phyloP scores from a whole-genome alignment of 1,139 yeast genomes.

The Zygoascus meyerae region DNA sequence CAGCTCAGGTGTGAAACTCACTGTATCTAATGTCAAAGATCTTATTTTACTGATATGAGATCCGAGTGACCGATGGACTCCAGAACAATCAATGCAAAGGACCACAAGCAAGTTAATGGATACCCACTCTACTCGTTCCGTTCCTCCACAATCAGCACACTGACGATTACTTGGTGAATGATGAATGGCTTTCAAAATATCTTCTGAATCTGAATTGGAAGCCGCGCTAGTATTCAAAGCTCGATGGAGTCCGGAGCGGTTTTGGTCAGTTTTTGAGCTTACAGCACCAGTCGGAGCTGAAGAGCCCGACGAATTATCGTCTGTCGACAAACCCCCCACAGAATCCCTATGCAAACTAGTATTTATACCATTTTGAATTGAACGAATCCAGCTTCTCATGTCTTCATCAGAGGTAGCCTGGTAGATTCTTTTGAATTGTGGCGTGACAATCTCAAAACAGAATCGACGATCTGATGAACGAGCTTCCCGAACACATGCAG shows the following conservation, averaged over 20 bases:
- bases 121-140: conserved; percentile 74
- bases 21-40: conserved; percentile 70
- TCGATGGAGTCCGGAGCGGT: neutral
- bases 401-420: conserved; percentile 74
- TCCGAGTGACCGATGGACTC: conserved; percentile 70
- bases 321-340: neutral
- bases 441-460: conserved; percentile 76
- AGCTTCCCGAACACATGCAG: conserved; percentile 58
- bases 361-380: conserved; percentile 39
- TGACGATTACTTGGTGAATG: conserved; percentile 49
- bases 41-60: conserved; percentile 68
- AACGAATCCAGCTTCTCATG: conserved; percentile 62
- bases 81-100: conserved; percentile 78
- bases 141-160: conserved; percentile 78
- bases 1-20: conserved; percentile 58
- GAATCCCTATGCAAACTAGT: conserved; percentile 15
- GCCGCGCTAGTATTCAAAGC: neutral
- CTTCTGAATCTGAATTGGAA: neutral
- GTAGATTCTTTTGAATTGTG: conserved; percentile 64
- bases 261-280: neutral
- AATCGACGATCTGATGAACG: conserved; percentile 42
- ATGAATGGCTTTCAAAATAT: conserved; percentile 18
- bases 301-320: neutral
- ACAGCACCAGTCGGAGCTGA: neutral
- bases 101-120: conserved; percentile 69